Percentiles rank a stretch among this genome's conserved stretches.
phyloP scores from a whole-genome alignment of 2,329 filamentous ascomycete genomes.

The Simplicillium sp. region DNA sequence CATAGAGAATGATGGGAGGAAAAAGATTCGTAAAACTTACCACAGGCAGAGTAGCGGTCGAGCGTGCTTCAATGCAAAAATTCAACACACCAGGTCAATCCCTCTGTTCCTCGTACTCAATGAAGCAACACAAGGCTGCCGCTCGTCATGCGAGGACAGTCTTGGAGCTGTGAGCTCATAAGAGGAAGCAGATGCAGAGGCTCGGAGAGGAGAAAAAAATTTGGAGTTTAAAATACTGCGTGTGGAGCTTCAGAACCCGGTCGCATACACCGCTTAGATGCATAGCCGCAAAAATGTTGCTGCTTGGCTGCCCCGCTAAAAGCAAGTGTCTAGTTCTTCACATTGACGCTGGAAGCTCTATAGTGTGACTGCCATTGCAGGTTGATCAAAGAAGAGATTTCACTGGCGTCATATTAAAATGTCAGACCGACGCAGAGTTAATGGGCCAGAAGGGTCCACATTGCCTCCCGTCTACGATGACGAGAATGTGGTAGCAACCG shows the following conservation, averaged over 20 bases:
- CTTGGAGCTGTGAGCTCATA: background rate
- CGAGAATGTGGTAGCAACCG: slow-evolving; percentile 28
- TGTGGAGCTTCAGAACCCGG: slow-evolving; percentile 13
- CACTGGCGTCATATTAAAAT: slow-evolving; percentile 30
- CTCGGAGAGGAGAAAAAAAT: slow-evolving; percentile 7
- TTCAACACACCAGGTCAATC: background rate
- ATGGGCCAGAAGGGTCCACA: slow-evolving; percentile 74
- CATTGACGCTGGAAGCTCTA: too few species aligned
- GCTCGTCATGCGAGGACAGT: too few species aligned
- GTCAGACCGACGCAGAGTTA: slow-evolving; percentile 82
- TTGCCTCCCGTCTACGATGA: slow-evolving; percentile 61
- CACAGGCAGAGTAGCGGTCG: slow-evolving; percentile 1
- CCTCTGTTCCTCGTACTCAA: background rate
- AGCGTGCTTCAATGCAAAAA: too few species aligned
- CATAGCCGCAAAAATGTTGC: slow-evolving; percentile 9
- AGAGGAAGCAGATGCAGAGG: background rate
- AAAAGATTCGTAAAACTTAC: slow-evolving; percentile 12
- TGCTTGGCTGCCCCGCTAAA: slow-evolving; percentile 8
- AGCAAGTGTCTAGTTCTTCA: too few species aligned
- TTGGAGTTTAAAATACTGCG: slow-evolving; percentile 5
- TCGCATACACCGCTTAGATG: slow-evolving; percentile 10
- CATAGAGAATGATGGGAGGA: slow-evolving; percentile 22
- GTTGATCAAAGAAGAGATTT: too few species aligned
- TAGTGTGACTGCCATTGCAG: too few species aligned
- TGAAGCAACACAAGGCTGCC: background rate